Base-by-base conservation (phyloP, 1,284 basidiomycete species). In the Gymnopus androsaceus region DNA sequence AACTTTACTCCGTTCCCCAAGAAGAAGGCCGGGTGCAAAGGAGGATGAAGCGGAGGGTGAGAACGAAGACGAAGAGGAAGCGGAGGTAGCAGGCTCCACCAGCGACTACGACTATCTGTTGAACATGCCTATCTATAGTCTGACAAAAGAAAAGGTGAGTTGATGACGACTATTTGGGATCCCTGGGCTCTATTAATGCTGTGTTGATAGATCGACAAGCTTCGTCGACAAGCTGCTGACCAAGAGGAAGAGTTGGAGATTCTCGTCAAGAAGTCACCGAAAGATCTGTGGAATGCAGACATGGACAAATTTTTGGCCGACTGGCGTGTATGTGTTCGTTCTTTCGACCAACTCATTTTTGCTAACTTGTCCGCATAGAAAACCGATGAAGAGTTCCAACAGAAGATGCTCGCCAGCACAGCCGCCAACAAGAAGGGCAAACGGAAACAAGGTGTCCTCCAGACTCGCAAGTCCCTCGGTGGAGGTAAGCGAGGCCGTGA, bases 41-140 rank as follows among this genome's bases (percentile, higher is more conserved):
- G 81, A 80, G 1, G 75, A 82, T 3, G 84, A 90, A 31, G 78
- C 78, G 4, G 85, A 84, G 6, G 83, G 81, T 3, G 88, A 86
- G 7, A 85, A 83, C 1, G 78, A 78, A 6, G 79, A 74, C 1
- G 79, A 78, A 3, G 77, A 71, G 2, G 75, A 73, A 59, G 21
- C n/a, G n/a, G 85, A 85, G 15, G 72, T 72, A 3, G 74, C 71
- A 4, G 78, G 74, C 8, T 73, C 68, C 7, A 72, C 78, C 17
- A 82, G 82, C 38, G 97, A 98, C 72, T 99, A 80, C 67, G 96
- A 99, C 71, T 99, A 99, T 74, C 74, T 99, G 58, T 77, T 99
- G 58, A 87, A 91, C 27, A 99, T 99, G 96, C 77, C 92, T 4
- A 95, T 99, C 69, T 95, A 87, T 79, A 98, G 88, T 73, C 78